Percentiles rank a stretch among this genome's conserved stretches.
phyloP scores from a whole-genome alignment of 1,139 yeast genomes.

The Suhomyces maxii region DNA sequence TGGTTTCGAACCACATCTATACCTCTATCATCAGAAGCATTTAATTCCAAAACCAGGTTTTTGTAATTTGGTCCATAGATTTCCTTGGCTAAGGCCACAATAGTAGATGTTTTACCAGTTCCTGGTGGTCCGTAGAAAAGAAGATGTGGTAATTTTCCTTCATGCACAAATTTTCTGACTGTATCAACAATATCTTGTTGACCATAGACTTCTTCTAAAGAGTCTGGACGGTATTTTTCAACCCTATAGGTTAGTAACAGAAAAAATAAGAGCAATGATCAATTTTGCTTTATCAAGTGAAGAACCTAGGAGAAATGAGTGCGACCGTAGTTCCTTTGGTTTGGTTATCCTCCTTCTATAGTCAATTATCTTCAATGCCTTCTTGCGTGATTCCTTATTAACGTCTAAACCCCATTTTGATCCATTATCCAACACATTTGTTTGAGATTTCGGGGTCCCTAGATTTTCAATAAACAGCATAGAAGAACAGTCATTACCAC shows the following conservation, averaged over 20 bases:
- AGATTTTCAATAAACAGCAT: no score
- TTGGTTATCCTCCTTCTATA: no score
- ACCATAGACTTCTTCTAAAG: slow-evolving; percentile 85
- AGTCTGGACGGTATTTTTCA: slow-evolving; percentile 89
- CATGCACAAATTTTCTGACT: slow-evolving; percentile 78
- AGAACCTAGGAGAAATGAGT: no score
- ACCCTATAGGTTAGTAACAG: slow-evolving; percentile 56
- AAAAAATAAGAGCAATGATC: no score
- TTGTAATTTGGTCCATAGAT: slow-evolving; percentile 84
- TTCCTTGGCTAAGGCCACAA: slow-evolving; percentile 85
- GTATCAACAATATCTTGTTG: slow-evolving; percentile 83
- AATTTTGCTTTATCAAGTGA: no score
- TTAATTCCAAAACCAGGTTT: slow-evolving; percentile 88
- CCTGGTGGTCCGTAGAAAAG: slow-evolving; percentile 98
- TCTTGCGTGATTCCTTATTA: no score
- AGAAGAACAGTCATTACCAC: no score
- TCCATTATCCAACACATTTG: no score
- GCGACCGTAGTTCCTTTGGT: no score
- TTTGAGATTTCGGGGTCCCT: no score
- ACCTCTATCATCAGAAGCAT: slow-evolving; percentile 86
- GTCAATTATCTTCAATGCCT: background rate
- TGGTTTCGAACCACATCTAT: slow-evolving; percentile 84
- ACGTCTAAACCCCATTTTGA: no score
- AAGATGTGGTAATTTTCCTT: slow-evolving; percentile 84
- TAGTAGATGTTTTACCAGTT: slow-evolving; percentile 94